phyloP scores from a whole-genome alignment of 495 filamentous ascomycete genomes.

The Xylaria curta region DNA sequence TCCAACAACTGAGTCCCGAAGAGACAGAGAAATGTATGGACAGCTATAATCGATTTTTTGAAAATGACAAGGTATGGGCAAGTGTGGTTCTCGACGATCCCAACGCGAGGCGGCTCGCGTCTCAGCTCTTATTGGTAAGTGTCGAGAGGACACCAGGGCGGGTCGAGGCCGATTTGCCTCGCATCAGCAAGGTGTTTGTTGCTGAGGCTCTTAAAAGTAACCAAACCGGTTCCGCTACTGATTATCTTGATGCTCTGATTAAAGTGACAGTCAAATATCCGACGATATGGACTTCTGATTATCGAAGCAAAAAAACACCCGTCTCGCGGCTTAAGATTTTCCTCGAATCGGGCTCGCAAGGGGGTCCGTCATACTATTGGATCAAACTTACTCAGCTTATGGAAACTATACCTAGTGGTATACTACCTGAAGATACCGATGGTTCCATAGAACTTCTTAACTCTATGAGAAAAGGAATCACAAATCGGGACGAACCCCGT shows the following conservation, averaged over 20 bases:
- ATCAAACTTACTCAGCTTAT: slow-evolving; percentile 65
- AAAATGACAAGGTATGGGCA: slow-evolving; percentile 73
- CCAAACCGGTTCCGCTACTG: slow-evolving; percentile 75
- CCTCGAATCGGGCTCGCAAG: slow-evolving; percentile 83
- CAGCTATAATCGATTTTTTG: slow-evolving; percentile 62
- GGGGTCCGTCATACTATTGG: slow-evolving; percentile 75
- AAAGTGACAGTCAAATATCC: slow-evolving; percentile 67
- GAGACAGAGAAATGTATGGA: slow-evolving; percentile 60
- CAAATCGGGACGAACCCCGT: slow-evolving; percentile 73
- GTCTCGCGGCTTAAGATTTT: slow-evolving; percentile 70
- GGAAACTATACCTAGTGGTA: slow-evolving; percentile 61
- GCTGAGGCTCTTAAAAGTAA: slow-evolving; percentile 68
- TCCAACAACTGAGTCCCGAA: slow-evolving; percentile 52
- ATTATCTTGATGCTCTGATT: slow-evolving; percentile 68
- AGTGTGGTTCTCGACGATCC: slow-evolving; percentile 70
- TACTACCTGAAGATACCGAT: slow-evolving; percentile 44
- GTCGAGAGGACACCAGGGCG: slow-evolving; percentile 62
- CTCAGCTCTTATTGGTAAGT: slow-evolving; percentile 67
- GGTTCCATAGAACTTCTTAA: slow-evolving; percentile 62
- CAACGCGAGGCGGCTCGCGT: slow-evolving; percentile 72
- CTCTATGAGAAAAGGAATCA: slow-evolving; percentile 71
- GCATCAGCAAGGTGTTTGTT: slow-evolving; percentile 70
- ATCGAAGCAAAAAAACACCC: slow-evolving; percentile 69
- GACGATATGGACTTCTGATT: slow-evolving; percentile 75
- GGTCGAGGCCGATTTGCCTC: slow-evolving; percentile 59